A percentile compares a stretch with the other conserved stretches of the same genome.
Evolutionary conservation across 2,329 filamentous ascomycete genomes (phyloP).

Genomic region (Cryoendolithus antarcticus): DNA sequence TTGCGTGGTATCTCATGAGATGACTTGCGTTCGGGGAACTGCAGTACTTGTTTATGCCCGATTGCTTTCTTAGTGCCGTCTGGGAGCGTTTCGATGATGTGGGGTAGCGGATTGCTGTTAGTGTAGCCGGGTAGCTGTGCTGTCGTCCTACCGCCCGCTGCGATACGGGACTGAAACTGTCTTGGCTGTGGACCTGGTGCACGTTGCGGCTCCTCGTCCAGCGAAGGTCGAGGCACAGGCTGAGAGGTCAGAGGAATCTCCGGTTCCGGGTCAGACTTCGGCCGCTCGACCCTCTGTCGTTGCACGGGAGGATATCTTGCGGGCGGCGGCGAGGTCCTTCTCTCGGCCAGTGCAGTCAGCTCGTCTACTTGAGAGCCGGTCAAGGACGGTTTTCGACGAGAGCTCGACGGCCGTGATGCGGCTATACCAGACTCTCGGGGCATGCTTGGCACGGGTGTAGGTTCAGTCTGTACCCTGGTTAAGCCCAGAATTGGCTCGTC

Average conservation of each 20-base stretch:
- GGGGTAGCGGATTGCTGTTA: constrained; percentile 35
- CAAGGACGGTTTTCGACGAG: no score
- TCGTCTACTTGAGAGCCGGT: no score
- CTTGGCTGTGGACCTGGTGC: constrained; percentile 28
- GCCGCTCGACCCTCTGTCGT: no score
- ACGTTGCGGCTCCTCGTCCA: constrained; percentile 4
- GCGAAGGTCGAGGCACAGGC: constrained; percentile 3
- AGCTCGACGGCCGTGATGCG: no score
- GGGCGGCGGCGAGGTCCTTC: no score
- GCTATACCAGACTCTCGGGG: background rate
- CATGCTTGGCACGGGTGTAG: constrained; percentile 37
- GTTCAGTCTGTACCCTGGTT: constrained; percentile 58
- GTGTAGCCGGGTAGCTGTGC: constrained; percentile 36
- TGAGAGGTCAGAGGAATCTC: constrained; percentile 3
- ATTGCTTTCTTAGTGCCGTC: constrained; percentile 22
- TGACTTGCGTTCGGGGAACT: constrained; percentile 40
- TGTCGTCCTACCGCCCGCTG: constrained; percentile 45
- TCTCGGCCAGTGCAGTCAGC: no score
- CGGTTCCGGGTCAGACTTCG: no score
- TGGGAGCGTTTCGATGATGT: constrained; percentile 50
- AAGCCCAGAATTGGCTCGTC: constrained; percentile 41
- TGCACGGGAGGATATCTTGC: no score
- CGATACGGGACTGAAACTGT: constrained; percentile 44
- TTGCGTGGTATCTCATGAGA: constrained; percentile 21
- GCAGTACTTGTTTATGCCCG: constrained; percentile 16